phyloP scores from a whole-genome alignment of 177 flowering plant genomes.

The Vitis hybrid region DNA sequence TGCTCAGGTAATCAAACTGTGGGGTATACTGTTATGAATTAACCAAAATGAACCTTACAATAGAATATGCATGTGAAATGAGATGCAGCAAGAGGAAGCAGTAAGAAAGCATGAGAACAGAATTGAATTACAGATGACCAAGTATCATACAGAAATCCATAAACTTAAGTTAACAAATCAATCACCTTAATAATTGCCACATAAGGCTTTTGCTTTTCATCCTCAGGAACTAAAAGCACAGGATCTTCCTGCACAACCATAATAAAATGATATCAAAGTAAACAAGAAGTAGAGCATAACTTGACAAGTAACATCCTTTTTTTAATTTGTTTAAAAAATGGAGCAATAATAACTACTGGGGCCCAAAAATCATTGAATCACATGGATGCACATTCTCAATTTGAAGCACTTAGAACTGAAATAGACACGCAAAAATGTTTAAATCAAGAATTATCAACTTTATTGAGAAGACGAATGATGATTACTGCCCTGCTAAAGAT shows the following conservation, averaged over 20 bases:
- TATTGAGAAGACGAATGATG: no score
- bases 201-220: constrained; percentile 73
- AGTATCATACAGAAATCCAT: no score
- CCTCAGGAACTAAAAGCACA: constrained; percentile 81
- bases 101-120: no score
- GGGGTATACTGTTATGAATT: no score
- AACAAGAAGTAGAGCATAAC: neutral
- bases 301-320: neutral
- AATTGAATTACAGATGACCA: no score
- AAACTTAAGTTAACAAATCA: neutral
- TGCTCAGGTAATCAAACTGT: no score
- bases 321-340: neutral
- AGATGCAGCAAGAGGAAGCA: no score
- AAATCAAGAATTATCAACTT: neutral
- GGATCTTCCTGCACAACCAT: constrained; percentile 73
- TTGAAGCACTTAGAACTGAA: neutral
- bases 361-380: neutral
- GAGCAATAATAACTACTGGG: neutral
- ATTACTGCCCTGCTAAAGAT: no score
- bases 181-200: constrained; percentile 96
- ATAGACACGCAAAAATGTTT: neutral
- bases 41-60: no score
- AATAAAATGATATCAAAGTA: neutral
- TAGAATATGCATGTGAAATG: no score
- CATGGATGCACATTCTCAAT: neutral